Evolutionary conservation across 108 stramenopile species (phyloP).

Genomic region (Fragilaria radians): DNA sequence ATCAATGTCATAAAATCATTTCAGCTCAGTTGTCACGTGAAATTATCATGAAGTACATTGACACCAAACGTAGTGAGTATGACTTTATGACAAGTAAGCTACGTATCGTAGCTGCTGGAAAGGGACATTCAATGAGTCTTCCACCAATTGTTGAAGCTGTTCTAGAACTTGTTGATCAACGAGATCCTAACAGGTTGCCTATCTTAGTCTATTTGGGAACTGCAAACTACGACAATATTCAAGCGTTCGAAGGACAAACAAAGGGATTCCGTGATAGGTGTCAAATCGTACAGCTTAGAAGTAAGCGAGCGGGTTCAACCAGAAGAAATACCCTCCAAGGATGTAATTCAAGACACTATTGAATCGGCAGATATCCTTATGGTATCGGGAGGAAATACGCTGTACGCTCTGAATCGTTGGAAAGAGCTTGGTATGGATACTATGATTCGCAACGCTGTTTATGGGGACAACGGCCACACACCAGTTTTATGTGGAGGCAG

Average conservation of each 20-base stretch:
- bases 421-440: constrained; percentile 42
- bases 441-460: constrained; percentile 34
- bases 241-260: constrained; percentile 22
- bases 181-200: neutral
- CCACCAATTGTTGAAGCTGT: constrained; percentile 4
- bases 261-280: constrained; percentile 5
- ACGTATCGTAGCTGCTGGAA: constrained; percentile 7
- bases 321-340: constrained; percentile 8
- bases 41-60: constrained; percentile 1
- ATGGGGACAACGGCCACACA: constrained; percentile 20
- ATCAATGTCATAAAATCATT: no score
- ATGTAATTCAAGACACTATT: constrained; percentile 30
- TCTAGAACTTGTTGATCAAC: constrained; percentile 1
- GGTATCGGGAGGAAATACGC: constrained; percentile 79
- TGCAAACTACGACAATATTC: constrained; percentile 26
- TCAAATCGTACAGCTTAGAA: constrained; percentile 18
- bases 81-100: neutral
- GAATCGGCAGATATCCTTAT: constrained; percentile 53
- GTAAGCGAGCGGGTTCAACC: constrained; percentile 28
- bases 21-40: no score
- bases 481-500: constrained; percentile 65
- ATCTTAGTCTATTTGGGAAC: constrained; percentile 24
- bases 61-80: neutral
- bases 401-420: constrained; percentile 82
- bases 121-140: constrained; percentile 1